Conservation (phyloP, 2,329 filamentous ascomycete species). For the Pseudonectria foliicola region DNA sequence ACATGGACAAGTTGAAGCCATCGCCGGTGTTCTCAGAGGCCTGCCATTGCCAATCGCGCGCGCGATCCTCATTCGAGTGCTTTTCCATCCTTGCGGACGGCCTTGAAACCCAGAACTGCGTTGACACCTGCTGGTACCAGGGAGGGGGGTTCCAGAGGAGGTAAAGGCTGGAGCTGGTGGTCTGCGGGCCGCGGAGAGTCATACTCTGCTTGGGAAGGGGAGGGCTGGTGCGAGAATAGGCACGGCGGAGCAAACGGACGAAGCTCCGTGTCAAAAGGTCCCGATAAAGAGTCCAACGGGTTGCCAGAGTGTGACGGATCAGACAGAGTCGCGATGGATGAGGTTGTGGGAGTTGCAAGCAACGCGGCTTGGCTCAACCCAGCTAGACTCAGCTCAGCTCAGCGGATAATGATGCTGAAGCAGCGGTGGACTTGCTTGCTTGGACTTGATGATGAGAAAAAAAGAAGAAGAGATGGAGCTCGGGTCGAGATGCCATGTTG, state of each 20-base stretch:
- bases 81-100: conserved; percentile 16
- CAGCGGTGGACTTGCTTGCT: too few relatives aligned
- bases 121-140: conserved; percentile 8
- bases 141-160: conserved; percentile 8
- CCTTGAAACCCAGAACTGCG: conserved; percentile 5
- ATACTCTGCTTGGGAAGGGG: conserved; percentile 12
- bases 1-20: conserved; percentile 3
- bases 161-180: conserved; percentile 6
- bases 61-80: conserved; percentile 4
- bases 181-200: conserved; percentile 17
- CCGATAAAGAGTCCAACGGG: conserved; percentile 1
- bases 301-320: background rate
- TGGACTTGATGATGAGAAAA: too few relatives aligned
- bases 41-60: conserved; percentile 12
- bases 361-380: too few relatives aligned
- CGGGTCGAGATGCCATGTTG: too few relatives aligned
- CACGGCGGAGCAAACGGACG: background rate
- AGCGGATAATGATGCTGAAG: too few relatives aligned
- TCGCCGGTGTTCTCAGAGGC: background rate
- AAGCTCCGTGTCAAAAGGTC: background rate
- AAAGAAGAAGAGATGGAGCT: too few relatives aligned
- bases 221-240: background rate
- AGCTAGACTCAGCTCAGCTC: too few relatives aligned
- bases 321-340: too few relatives aligned
- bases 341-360: too few relatives aligned